These are phyloP conservation scores for Flagelloscypha sp. DNA, from an alignment of 768 basidiomycete genomes.

Conservation along the genomic window DNA sequence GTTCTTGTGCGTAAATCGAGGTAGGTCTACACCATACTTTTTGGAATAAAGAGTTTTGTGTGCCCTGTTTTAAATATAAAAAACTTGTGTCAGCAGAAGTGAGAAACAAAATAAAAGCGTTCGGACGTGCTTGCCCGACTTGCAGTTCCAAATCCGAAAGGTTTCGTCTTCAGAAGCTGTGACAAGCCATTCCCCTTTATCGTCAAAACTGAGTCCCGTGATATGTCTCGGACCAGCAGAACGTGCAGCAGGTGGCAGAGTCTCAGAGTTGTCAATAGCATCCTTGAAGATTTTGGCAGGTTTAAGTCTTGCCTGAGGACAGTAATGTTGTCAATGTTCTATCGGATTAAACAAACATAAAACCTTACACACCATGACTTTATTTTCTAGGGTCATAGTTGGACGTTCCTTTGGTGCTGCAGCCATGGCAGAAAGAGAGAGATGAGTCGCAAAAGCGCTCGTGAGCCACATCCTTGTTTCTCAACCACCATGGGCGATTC, in stretches of 20 bases:
- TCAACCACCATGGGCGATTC: conserved; percentile 50
- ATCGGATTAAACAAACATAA: conserved; percentile 1
- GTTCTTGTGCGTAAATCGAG: conserved; percentile 90
- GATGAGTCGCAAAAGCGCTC: conserved; percentile 13
- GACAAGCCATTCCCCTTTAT: conserved; percentile 77
- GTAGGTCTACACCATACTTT: conserved; percentile 94
- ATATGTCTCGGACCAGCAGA: conserved; percentile 59
- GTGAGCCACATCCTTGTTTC: conserved; percentile 11
- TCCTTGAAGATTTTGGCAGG: conserved; percentile 84
- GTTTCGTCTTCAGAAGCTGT: conserved; percentile 91
- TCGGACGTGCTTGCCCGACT: conserved; percentile 84
- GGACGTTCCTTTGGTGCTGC: conserved; percentile 17
- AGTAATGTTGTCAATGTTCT: not conserved
- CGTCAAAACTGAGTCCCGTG: conserved; percentile 86
- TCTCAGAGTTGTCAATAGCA: conserved; percentile 55
- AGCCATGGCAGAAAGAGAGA: not conserved
- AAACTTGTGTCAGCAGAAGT: conserved; percentile 19
- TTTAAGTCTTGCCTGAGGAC: conserved; percentile 60
- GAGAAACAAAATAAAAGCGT: conserved; percentile 12
- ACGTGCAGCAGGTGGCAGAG: conserved; percentile 26
- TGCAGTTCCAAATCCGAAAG: conserved; percentile 82
- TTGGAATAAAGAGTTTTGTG: conserved; percentile 79
- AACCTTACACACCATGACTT: conserved; percentile 38
- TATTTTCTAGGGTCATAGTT: conserved; percentile 34
- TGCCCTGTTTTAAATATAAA: conserved; percentile 36